Conservation (phyloP, 805 yeast genomes). For the Myxozyma sirexii region DNA sequence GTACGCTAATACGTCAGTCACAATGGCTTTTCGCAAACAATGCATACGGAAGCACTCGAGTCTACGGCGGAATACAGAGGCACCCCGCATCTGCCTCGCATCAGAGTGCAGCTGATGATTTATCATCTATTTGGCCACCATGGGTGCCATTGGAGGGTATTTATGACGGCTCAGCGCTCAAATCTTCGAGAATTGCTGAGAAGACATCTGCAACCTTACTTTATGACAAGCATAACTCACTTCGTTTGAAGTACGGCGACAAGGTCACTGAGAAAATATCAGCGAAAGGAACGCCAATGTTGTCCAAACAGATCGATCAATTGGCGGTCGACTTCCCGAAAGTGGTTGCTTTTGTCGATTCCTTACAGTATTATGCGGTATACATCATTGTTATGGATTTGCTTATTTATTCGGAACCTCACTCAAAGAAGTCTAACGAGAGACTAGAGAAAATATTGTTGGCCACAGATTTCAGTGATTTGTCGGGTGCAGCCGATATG, state of each 20-base stretch:
- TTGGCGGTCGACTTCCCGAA: conserved; percentile 69
- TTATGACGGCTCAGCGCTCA: conserved; percentile 53
- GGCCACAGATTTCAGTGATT: conserved; percentile 69
- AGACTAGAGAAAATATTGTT: conserved; percentile 66
- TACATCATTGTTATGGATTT: conserved; percentile 65
- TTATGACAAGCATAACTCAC: conserved; percentile 56
- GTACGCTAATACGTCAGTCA: conserved; percentile 46
- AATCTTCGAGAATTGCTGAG: conserved; percentile 59
- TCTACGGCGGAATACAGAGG: conserved; percentile 4
- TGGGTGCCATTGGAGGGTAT: conserved; percentile 79
- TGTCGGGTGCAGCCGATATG: conserved; percentile 52
- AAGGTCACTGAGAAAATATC: conserved; percentile 25
- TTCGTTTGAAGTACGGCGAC: conserved; percentile 44
- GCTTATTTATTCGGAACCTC: conserved; percentile 74
- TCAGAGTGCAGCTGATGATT: not conserved
- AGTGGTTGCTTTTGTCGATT: conserved; percentile 67
- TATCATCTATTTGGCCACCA: conserved; percentile 74
- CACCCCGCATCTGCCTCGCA: not conserved
- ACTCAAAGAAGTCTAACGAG: conserved; percentile 57
- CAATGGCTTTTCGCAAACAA: conserved; percentile 51
- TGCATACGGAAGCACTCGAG: conserved; percentile 61
- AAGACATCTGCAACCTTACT: conserved; percentile 64
- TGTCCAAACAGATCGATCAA: conserved; percentile 46
- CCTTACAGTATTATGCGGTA: conserved; percentile 69
- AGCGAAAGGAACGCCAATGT: conserved; percentile 16